A percentile compares a stretch with the other conserved stretches of the same genome.
Conservation (phyloP, 768 basidiomycete genomes). For the Russula virescens region DNA sequence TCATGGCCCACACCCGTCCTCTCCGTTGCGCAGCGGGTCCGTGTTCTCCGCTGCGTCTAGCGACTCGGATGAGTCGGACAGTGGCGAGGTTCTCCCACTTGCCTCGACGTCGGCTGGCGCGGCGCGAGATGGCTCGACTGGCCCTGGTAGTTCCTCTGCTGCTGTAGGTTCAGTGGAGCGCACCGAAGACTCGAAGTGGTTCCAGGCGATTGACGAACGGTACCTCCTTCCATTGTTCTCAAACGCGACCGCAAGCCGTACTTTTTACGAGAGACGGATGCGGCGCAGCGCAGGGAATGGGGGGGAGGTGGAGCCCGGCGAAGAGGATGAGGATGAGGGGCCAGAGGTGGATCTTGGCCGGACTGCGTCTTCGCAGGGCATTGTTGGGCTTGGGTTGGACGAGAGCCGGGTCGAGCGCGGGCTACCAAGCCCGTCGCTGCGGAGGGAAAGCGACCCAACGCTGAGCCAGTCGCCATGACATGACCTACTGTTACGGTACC, state of each 20-base stretch:
- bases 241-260: slow-evolving; percentile 82
- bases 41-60: slow-evolving; percentile 69
- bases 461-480: slow-evolving; percentile 11
- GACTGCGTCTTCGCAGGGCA: slow-evolving; percentile 35
- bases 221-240: slow-evolving; percentile 91
- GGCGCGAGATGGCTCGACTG: background rate
- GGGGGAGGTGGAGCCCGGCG: slow-evolving; percentile 6
- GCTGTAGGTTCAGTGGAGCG: slow-evolving; percentile 20
- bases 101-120: slow-evolving; percentile 42
- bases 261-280: slow-evolving; percentile 74
- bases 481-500: background rate
- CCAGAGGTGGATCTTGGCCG: slow-evolving; percentile 32
- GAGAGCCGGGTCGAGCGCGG: slow-evolving; percentile 22
- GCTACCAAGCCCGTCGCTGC: slow-evolving; percentile 20
- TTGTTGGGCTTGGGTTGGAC: slow-evolving; percentile 29
- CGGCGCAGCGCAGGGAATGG: slow-evolving; percentile 40
- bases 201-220: slow-evolving; percentile 90
- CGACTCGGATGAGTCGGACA: slow-evolving; percentile 72
- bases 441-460: slow-evolving; percentile 23
- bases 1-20: slow-evolving; percentile 1
- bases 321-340: slow-evolving; percentile 26
- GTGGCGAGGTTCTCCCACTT: slow-evolving; percentile 70
- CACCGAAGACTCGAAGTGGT: slow-evolving; percentile 85
- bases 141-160: slow-evolving; percentile 7
- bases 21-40: slow-evolving; percentile 27